A percentile compares a stretch with the other conserved stretches of the same genome.
Conservation (phyloP, 495 filamentous ascomycete genomes). For the Podospora appendiculata region DNA sequence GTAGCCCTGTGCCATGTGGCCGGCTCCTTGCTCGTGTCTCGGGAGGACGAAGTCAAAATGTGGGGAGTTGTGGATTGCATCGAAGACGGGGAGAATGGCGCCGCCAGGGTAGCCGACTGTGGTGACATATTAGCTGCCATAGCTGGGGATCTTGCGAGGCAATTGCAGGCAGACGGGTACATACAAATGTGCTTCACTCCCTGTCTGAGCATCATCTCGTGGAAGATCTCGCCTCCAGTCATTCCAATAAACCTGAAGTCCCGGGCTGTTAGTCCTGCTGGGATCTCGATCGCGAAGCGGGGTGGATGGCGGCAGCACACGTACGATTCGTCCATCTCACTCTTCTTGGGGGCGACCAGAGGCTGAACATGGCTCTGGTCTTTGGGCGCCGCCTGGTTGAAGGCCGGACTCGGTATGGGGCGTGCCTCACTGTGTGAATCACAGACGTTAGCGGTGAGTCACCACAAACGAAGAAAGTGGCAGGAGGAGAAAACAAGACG, state of each 20-base stretch:
- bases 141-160: no score
- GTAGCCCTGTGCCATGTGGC: conserved; percentile 77
- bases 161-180: conserved; percentile 26
- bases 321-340: conserved; percentile 70
- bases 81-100: conserved; percentile 77
- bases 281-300: not conserved
- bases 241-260: conserved; percentile 76
- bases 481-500: not conserved
- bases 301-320: conserved; percentile 20
- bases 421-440: conserved; percentile 24
- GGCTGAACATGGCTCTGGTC: conserved; percentile 56
- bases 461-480: conserved; percentile 1
- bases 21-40: conserved; percentile 72
- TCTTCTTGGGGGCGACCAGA: conserved; percentile 50
- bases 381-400: conserved; percentile 47
- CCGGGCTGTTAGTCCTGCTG: conserved; percentile 19
- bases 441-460: conserved; percentile 23
- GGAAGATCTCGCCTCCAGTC: conserved; percentile 94
- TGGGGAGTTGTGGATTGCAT: conserved; percentile 74
- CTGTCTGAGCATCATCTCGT: conserved; percentile 97
- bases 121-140: conserved; percentile 13
- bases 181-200: conserved; percentile 85
- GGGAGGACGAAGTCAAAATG: conserved; percentile 73
- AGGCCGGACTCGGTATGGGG: conserved; percentile 58
- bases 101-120: conserved; percentile 67